These are phyloP conservation scores for Alternaria consortialis DNA, from an alignment of 2,329 filamentous ascomycete genomes.

Conservation along the genomic window DNA sequence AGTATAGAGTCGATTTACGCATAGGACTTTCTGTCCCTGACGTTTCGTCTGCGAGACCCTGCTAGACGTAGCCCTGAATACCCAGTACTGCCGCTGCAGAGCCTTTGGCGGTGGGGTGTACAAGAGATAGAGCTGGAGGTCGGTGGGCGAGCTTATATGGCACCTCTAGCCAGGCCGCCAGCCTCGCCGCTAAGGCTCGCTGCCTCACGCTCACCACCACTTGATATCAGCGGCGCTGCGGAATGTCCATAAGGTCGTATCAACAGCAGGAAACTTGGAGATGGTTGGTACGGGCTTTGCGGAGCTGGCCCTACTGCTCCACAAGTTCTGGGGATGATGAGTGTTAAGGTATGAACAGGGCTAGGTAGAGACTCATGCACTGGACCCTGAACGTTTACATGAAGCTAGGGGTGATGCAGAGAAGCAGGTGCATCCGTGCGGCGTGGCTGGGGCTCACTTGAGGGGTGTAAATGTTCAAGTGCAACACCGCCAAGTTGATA, in stretches of 20 bases:
- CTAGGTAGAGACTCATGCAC: not conserved
- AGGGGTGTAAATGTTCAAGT: not conserved
- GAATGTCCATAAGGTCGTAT: slow-evolving; percentile 7
- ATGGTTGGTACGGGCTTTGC: slow-evolving; percentile 5
- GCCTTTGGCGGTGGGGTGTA: slow-evolving; percentile 7
- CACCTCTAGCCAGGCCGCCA: slow-evolving; percentile 8
- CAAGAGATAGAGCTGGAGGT: slow-evolving; percentile 13
- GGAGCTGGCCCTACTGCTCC: slow-evolving; percentile 1
- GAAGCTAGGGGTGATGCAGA: slow-evolving; percentile 3
- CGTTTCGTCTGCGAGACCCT: too few species aligned
- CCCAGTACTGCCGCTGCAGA: too few species aligned
- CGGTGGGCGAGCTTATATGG: slow-evolving; percentile 9
- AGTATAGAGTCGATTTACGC: too few species aligned
- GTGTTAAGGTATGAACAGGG: not conserved
- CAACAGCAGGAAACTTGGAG: slow-evolving; percentile 15
- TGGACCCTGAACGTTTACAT: not conserved
- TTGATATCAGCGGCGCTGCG: slow-evolving; percentile 1
- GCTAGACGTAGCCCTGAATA: too few species aligned
- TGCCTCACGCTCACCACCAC: slow-evolving; percentile 12
- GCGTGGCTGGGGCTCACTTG: not conserved
- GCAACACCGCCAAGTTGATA: not conserved
- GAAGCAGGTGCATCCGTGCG: not conserved
- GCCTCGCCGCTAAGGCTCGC: not conserved
- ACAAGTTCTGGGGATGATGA: not conserved
- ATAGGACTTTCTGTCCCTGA: too few species aligned